Evolutionary conservation across 164 flowering plant species (phyloP).

Genomic region (Vitis riparia): DNA sequence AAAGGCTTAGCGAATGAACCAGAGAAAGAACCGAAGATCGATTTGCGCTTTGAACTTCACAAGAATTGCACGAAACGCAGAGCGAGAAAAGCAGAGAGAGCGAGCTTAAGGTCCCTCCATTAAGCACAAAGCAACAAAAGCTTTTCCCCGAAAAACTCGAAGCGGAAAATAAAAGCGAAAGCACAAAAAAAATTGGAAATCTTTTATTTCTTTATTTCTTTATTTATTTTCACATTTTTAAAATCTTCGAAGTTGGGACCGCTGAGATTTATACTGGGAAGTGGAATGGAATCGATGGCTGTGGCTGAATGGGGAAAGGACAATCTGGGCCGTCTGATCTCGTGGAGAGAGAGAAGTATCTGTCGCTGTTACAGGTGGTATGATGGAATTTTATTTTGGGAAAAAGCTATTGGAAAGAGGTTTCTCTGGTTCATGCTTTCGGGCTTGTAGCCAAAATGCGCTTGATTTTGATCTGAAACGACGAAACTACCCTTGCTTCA

Average conservation of each 20-base stretch:
- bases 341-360: conserved; percentile 3
- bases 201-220: neutral
- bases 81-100: conserved; percentile 15
- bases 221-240: too few relatives aligned
- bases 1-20: neutral
- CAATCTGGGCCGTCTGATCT: conserved; percentile 19
- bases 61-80: conserved; percentile 13
- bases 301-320: neutral
- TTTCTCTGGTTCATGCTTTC: neutral
- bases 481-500: neutral
- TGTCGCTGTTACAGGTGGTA: conserved; percentile 13
- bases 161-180: conserved; percentile 14
- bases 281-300: conserved; percentile 5
- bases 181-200: neutral
- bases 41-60: neutral
- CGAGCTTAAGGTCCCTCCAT: conserved; percentile 56
- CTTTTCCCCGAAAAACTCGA: conserved; percentile 32
- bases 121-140: conserved; percentile 49
- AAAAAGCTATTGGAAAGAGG: neutral
- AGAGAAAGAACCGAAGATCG: conserved; percentile 7
- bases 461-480: neutral
- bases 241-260: neutral
- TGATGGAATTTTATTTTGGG: conserved; percentile 2
- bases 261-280: conserved; percentile 4
- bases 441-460: too few relatives aligned